Conservation (phyloP, 495 filamentous ascomycete species). For the Aspergillus bridgeri region DNA sequence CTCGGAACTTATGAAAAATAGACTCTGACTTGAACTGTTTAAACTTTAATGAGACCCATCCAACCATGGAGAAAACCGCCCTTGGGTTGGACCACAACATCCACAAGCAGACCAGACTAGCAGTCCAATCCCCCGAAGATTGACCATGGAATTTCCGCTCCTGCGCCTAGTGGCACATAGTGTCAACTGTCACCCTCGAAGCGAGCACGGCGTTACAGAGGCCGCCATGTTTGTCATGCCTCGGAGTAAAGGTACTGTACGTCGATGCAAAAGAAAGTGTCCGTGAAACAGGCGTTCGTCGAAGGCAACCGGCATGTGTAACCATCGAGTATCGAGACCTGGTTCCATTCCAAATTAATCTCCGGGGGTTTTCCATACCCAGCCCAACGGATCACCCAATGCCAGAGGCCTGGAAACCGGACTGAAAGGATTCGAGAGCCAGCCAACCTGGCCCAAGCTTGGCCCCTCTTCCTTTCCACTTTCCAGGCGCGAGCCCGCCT, state of each 20-base stretch:
- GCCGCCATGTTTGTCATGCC: not conserved
- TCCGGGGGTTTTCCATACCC: slow-evolving; percentile 4
- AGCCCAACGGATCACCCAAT: slow-evolving; percentile 12
- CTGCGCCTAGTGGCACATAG: not conserved
- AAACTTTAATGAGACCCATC: too few relatives aligned
- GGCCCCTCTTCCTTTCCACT: not conserved
- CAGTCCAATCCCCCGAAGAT: not conserved
- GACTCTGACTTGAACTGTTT: not conserved
- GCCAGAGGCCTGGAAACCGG: slow-evolving; percentile 14
- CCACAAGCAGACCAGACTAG: not conserved
- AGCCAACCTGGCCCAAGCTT: slow-evolving; percentile 15
- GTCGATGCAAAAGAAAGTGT: not conserved
- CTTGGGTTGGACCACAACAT: not conserved
- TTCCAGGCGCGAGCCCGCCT: slow-evolving; percentile 2
- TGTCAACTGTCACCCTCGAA: not conserved
- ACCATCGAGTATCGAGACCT: not conserved
- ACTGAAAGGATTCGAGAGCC: slow-evolving; percentile 1
- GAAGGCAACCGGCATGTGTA: not conserved
- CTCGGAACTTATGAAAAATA: not conserved
- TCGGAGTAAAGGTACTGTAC: not conserved
- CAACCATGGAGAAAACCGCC: not conserved
- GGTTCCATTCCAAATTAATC: not conserved
- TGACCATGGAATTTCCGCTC: not conserved
- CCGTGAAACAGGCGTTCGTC: not conserved
- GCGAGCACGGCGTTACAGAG: not conserved